Percentiles rank a stretch among this genome's conserved stretches.
Evolutionary conservation across 371 early-diverging fungal species (phyloP).

Genomic region (Mucor velutinosus): DNA sequence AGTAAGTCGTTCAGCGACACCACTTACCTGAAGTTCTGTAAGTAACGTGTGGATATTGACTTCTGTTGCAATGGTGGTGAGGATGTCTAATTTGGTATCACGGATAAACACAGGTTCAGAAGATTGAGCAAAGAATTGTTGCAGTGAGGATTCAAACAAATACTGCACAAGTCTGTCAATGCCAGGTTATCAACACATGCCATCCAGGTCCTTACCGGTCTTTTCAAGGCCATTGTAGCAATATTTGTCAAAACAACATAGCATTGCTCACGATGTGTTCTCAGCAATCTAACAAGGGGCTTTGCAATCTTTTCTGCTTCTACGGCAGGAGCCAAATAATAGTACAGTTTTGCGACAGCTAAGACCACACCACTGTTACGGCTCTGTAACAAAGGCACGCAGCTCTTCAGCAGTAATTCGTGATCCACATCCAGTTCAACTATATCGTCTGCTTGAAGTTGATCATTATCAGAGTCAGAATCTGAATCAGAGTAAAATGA

Average conservation of each 20-base stretch:
- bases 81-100: conserved; percentile 82
- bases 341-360: conserved; percentile 71
- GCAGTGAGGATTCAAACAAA: conserved; percentile 71
- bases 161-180: conserved; percentile 36
- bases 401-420: conserved; percentile 67
- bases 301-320: conserved; percentile 66
- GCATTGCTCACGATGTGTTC: conserved; percentile 74
- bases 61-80: conserved; percentile 70
- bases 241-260: conserved; percentile 82
- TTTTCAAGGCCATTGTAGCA: conserved; percentile 67
- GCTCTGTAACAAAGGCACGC: conserved; percentile 81
- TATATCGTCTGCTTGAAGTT: conserved; percentile 31
- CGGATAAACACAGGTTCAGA: conserved; percentile 80
- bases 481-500: conserved; percentile 45
- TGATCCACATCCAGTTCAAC: conserved; percentile 75
- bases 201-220: conserved; percentile 57
- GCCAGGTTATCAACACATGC: not conserved
- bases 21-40: conserved; percentile 48
- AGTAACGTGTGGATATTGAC: conserved; percentile 58
- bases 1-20: not conserved
- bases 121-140: conserved; percentile 81
- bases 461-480: conserved; percentile 41
- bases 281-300: conserved; percentile 78
- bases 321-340: conserved; percentile 72
- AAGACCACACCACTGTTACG: conserved; percentile 88